phyloP scores from a whole-genome alignment of 2,329 filamentous ascomycete genomes.

The Monilinia polystroma region DNA sequence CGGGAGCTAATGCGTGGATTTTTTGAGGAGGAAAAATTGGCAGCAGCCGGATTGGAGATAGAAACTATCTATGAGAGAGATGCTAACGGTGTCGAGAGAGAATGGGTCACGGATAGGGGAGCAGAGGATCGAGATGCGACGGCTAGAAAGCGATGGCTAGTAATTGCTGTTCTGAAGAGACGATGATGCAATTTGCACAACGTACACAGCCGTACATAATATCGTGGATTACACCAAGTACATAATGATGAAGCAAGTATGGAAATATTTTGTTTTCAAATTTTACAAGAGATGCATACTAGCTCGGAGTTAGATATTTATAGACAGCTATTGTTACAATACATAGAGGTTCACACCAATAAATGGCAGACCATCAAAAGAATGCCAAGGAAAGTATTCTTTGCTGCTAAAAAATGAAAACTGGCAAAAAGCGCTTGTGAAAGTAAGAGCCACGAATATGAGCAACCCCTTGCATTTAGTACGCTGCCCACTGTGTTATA shows the following conservation, averaged over 20 bases:
- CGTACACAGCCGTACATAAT: not conserved
- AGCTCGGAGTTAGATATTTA: not conserved
- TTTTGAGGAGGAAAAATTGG: conserved; percentile 53
- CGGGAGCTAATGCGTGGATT: conserved; percentile 64
- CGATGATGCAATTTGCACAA: not conserved
- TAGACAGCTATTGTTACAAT: conserved; percentile 2
- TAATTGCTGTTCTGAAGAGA: conserved; percentile 53
- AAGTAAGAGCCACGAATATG: not conserved
- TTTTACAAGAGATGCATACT: not conserved
- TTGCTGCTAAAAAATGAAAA: not conserved
- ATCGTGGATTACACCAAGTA: not conserved
- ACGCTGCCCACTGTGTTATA: not conserved
- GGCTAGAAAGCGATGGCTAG: conserved; percentile 69
- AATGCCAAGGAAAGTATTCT: not conserved
- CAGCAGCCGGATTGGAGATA: conserved; percentile 54
- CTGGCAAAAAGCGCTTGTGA: not conserved
- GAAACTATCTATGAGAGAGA: conserved; percentile 69
- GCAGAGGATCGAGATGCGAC: conserved; percentile 59
- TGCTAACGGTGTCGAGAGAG: conserved; percentile 60
- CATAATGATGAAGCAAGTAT: not conserved
- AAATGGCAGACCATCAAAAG: conserved; percentile 16
- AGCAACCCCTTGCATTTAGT: not conserved
- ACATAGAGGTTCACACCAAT: conserved; percentile 13
- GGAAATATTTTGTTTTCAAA: not conserved
- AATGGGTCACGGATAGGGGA: conserved; percentile 61